Evolutionary conservation across 1,284 basidiomycete genomes (phyloP), one percentile per base, ranked within the genome.

Genomic region (Volvariella volvacea): DNA sequence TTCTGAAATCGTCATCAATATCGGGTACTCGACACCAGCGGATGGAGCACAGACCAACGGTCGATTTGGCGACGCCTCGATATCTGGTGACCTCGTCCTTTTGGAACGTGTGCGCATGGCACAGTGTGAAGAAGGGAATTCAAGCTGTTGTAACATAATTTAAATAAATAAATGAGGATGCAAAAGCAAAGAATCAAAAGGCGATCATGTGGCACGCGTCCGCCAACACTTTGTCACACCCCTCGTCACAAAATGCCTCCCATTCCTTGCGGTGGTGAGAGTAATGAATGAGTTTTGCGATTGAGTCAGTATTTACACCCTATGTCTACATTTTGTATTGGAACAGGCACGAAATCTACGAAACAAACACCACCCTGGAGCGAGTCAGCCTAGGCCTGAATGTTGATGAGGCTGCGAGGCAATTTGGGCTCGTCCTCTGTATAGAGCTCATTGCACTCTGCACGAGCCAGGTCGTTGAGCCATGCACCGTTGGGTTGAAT

Each of bases 401-500:
- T 61, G 36, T 76, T 58, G 45, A 80, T 55, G 7, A 62, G 63
- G 41, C 57, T 71, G 48, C 86, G 74, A 33, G 86, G 86, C 51
- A 89, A 63, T 56, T 68, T 75, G 17, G 86, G 80, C 60, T 89
- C 86, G 17, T 68, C 79, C 21, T 67, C 63, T 40, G 61, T 60
- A 58, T 88, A 88, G 7, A 66, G 70, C 59, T 87, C 80, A 21
- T 77, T 76, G 36, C 80, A 84, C 63, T 88, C 85, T 53, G 76
- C 70, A 32, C 86, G 73, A 50, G 86, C 61, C 64, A 89, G 57
- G 58, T 89, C 87, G 51, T 88, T 89, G 59, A 89, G 59, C 87
- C 87, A 89, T 43, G 79, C 79, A 32, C 87, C 87, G 21, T 83
- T 76, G 16, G 87, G 86, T 65, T 79, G 70, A 48, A 89, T 67